A percentile compares a stretch with the other conserved stretches of the same genome.
These are phyloP conservation scores for Xeromyces bisporus DNA, from an alignment of 495 filamentous ascomycete genomes.

Conservation along the genomic window DNA sequence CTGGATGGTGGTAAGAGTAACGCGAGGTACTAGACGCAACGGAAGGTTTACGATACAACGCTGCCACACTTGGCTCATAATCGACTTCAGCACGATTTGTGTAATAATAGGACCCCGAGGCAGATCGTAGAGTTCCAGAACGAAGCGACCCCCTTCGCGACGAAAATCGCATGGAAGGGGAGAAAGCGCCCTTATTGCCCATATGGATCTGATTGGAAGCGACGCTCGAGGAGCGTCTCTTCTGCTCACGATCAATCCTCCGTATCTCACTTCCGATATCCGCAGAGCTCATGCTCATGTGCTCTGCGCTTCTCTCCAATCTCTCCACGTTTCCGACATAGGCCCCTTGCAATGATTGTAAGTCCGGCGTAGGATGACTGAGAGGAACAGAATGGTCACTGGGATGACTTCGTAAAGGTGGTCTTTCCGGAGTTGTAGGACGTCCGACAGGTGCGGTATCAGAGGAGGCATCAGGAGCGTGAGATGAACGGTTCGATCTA, in stretches of 20 bases:
- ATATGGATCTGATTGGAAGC: slow-evolving; percentile 48
- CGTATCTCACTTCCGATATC: slow-evolving; percentile 68
- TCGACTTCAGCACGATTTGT: too few species aligned
- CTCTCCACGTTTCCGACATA: slow-evolving; percentile 65
- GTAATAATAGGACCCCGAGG: too few species aligned
- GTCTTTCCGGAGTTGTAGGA: slow-evolving; percentile 17
- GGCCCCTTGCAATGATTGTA: slow-evolving; percentile 55
- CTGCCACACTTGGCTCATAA: too few species aligned
- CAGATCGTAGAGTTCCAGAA: too few species aligned
- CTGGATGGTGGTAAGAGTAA: slow-evolving; percentile 10
- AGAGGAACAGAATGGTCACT: slow-evolving; percentile 40
- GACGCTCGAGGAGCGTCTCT: slow-evolving; percentile 33
- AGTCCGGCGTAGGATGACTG: slow-evolving; percentile 60
- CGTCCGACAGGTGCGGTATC: slow-evolving; percentile 8
- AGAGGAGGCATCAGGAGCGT: slow-evolving; percentile 20
- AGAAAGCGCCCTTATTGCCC: slow-evolving; percentile 62
- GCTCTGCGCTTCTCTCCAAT: slow-evolving; percentile 67
- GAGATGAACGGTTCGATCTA: slow-evolving; percentile 13
- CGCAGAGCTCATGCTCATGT: slow-evolving; percentile 59
- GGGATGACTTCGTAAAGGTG: slow-evolving; percentile 44
- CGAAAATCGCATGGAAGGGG: slow-evolving; percentile 45
- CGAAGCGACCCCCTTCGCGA: slow-evolving; percentile 48
- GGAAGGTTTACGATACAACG: too few species aligned
- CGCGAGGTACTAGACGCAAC: slow-evolving; percentile 9
- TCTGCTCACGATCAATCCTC: slow-evolving; percentile 62